Percentiles rank a stretch among this genome's conserved stretches.
Conservation (phyloP, 345 rosid species). For the Pistacia integerrima region DNA sequence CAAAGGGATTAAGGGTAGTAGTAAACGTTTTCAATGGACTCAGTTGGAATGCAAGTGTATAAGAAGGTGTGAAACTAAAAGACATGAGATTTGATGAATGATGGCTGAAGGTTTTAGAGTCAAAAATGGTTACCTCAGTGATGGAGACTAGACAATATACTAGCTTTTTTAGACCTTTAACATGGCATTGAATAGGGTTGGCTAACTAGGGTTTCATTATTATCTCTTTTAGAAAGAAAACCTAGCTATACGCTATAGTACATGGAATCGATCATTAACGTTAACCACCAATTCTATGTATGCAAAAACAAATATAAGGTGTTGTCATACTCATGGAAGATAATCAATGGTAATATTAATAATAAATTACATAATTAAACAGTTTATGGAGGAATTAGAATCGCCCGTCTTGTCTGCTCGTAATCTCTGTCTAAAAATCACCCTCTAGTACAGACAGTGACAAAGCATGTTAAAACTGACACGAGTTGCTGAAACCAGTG, state of each 20-base stretch:
- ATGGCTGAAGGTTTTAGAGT: constrained; percentile 3
- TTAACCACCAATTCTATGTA: no score
- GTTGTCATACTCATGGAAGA: no score
- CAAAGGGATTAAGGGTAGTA: no score
- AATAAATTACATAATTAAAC: no score
- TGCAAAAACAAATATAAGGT: no score
- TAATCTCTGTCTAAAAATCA: constrained; percentile 23
- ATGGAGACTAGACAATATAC: background rate
- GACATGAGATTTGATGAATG: background rate
- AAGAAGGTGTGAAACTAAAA: background rate
- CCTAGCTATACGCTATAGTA: background rate
- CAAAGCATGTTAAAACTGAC: constrained; percentile 20
- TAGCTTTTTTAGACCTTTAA: background rate
- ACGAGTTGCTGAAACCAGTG: background rate
- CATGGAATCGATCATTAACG: background rate
- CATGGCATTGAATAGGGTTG: background rate
- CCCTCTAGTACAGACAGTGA: constrained; percentile 26
- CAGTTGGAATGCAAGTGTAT: no score
- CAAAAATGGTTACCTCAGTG: constrained; percentile 4
- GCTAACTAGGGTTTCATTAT: background rate
- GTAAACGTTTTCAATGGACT: no score
- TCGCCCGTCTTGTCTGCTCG: constrained; percentile 25
- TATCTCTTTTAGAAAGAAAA: background rate
- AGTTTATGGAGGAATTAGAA: background rate
- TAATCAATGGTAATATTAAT: no score